These are phyloP conservation scores for Talaromyces sp. DNA, from an alignment of 2,329 filamentous ascomycete genomes.

Conservation along the genomic window DNA sequence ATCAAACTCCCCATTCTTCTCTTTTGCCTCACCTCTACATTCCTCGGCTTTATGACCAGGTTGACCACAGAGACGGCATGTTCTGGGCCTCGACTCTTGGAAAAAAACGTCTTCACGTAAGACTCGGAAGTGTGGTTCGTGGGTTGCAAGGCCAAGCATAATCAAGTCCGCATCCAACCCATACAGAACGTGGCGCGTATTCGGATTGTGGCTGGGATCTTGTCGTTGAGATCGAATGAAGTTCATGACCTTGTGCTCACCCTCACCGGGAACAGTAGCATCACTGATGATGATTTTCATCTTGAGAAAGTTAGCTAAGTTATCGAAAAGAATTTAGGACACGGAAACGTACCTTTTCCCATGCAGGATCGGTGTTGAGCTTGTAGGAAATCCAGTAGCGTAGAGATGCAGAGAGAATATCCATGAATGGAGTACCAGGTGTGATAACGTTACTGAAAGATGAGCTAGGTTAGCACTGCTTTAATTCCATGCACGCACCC, in stretches of 20 bases:
- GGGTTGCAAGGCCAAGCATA: conserved; percentile 94
- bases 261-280: conserved; percentile 94
- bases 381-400: conserved; percentile 98
- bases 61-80: conserved; percentile 87
- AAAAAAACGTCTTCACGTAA: conserved; percentile 95
- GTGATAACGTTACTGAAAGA: conserved; percentile 70
- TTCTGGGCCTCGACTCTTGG: conserved; percentile 76
- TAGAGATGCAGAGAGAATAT: conserved; percentile 82
- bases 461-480: neutral
- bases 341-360: conserved; percentile 62
- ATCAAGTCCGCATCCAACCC: conserved; percentile 97
- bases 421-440: conserved; percentile 97
- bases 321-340: too few species aligned
- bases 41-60: conserved; percentile 84
- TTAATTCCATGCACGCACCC: neutral
- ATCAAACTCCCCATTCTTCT: conserved; percentile 74
- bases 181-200: conserved; percentile 97
- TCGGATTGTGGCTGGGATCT: conserved; percentile 88
- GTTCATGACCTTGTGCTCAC: conserved; percentile 99
- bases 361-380: conserved; percentile 91
- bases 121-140: conserved; percentile 95
- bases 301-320: conserved; percentile 32
- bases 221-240: conserved; percentile 92
- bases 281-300: conserved; percentile 98
- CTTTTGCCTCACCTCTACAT: conserved; percentile 74